Base-by-base conservation (phyloP, 345 rosid genomes). In the Lenwebbia sp. region DNA sequence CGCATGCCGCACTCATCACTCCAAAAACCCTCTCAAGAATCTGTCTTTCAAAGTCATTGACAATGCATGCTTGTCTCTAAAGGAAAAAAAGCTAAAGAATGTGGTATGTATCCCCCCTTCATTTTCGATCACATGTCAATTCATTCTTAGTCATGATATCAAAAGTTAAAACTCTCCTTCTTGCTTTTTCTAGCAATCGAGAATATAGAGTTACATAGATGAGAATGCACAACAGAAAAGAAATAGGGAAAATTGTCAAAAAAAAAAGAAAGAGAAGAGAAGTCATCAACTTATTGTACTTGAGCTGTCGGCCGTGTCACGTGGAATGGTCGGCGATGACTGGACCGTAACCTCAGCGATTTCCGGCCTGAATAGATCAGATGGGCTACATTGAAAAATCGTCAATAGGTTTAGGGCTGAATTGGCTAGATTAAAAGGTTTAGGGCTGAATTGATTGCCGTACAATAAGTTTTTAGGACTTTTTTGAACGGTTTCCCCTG, bases 381-480 rank as follows among this genome's bases (percentile, higher is more conserved):
- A 14, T 30, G 75, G 11, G 11, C 0, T 37, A 70, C 7, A 0
- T 37, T 4, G 23, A 9, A 70, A 70, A 33, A 1, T 33, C 0
- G 6, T 17, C 47, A 1, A 0, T 33, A 33, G 6, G 44, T 17
- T 33, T 30, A 8, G 0, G 17, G 21, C 0, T 65, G 3, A 17
- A 3, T 65, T 30, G 21, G 6, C 4, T 1, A 30, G 2, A 17
- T 19, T 19, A 0, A 70, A 37, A 70, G 9, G 0, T 33, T 33
- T 4, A 4, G 0, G 0, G 4, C 0, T 2, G 0, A 70, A 70
- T 37, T 70, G 4, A 0, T 65, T 2, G 40, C 0, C 0, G 1
- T 33, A 19, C 11, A 9, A 10, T 19, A 33, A 0, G 2, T 33
- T 30, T 33, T 30, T 17, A 65, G 12, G 28, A 2, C 0, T 17